Evolutionary conservation across 306 rosid genomes (phyloP), one percentile per base, ranked within the genome.

Genomic region (Biancaea sappan): DNA sequence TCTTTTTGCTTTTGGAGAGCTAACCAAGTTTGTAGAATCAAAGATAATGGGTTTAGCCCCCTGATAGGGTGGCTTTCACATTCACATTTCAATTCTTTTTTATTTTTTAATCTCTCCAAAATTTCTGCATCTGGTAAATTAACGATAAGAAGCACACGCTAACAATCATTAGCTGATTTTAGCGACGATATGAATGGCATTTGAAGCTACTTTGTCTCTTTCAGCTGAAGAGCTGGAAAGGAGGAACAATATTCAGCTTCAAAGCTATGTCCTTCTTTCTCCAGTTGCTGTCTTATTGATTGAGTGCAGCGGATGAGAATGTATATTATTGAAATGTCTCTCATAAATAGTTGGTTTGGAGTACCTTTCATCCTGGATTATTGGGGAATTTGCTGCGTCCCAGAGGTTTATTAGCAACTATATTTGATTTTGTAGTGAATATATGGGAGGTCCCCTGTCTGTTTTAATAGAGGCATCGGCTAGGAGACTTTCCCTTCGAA

Each of bases 381-480:
- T 24, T 75, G 72, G 60, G 11, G 46, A 74, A 69, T 43, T 26
- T 69, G 80, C 48, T 75, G 77, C 68, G 11, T 76, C 72, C 46
- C 28, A 8, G 31, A 38, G 64, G 71, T 54, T 75, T 76, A 47
- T 71, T 66, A 4, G 63, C 57, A 37, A 64, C 24, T 71, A 41
- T 44, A 16, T 34, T 72, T 71, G 47, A 77, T 72, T 48, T 66
- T 22, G 41, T 71, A 66, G 78, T 46, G 72, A n/a, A n/a, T 14
- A 29, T 26, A 28, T 16, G 43, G 66, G 10, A n/a, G 41, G 7
- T 4, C 10, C 21, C 21, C 70, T 64, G 53, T 24, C 16, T 7
- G 5, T 6, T 50, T 50, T 50, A 0, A 10, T 0, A 21, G 58
- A 47, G 0, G 22, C 44, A 21, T 62, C 16, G 10, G 38, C 64